Base-by-base conservation (phyloP, 768 basidiomycete species). In the Suillus luteus region DNA sequence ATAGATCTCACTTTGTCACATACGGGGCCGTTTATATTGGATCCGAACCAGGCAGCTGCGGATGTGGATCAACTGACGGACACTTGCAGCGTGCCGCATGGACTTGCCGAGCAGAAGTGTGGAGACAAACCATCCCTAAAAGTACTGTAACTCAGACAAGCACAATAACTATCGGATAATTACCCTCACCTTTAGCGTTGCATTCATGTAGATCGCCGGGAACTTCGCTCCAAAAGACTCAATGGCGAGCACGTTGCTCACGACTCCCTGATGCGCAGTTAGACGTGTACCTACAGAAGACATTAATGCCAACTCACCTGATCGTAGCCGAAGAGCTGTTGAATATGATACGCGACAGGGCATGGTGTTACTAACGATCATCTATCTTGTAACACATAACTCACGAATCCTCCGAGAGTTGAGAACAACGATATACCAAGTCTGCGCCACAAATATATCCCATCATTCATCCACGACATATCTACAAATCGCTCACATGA, bases 221-320 rank as follows among this genome's bases (percentile, higher is more conserved):
- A 76, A 75, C 33, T 73, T 70, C n/a, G 75, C 74, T n/a, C 74
- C 74, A 17, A 75, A 75, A 41, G 74, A 75, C 44, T 75, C 71
- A 48, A 75, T 75, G 15, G 69, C 75, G 12, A 75, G 75, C n/a
- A 76, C 75, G 38, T 75, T 75, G 38, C 75, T 76, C 46, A 75
- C 73, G 35, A 75, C 74, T 11, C 74, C 74, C 75, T 74, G 59
- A 38, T 22, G 49, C 10, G 64, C 22, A 51, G 46, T 55, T 22
- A 35, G 15, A 38, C 27, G 14, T 27, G 17, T 4, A 8, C 12
- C 19, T 49, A 22, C 31, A 31, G 5, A 40, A n/a, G 14, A 31
- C 54, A 5, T 37, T 41, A n/a, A n/a, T n/a, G n/a, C 8, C 1
- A n/a, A 44, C 33, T 7, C 59, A 75, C 73, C 65, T 76, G 74